Percentiles rank a stretch among this genome's conserved stretches.
phyloP scores from a whole-genome alignment of 202 grass and related monocot genomes.

The Eragrostis tef region DNA sequence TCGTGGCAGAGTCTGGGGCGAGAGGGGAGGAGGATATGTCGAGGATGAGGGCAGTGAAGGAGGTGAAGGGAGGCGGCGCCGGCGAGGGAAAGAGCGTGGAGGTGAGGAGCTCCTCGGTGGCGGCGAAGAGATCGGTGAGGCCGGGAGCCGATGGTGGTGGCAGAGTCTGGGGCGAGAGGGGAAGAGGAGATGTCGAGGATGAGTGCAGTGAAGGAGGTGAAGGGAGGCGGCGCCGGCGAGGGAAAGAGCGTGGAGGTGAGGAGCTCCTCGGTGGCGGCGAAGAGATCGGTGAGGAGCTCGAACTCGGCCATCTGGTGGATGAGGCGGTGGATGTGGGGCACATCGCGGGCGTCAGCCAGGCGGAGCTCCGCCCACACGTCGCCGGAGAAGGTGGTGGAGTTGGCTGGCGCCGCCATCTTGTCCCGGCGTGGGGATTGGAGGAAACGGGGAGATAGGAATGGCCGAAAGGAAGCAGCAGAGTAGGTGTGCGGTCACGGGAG shows the following conservation, averaged over 20 bases:
- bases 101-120: conserved; percentile 47
- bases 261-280: conserved; percentile 57
- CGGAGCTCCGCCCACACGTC: conserved; percentile 77
- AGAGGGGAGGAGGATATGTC: conserved; percentile 9
- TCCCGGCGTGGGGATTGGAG: background rate
- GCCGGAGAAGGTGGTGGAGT: conserved; percentile 47
- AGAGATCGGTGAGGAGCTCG: conserved; percentile 85
- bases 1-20: background rate
- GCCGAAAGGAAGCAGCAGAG: too few species aligned
- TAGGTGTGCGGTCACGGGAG: too few species aligned
- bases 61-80: conserved; percentile 34
- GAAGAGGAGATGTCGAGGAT: conserved; percentile 26
- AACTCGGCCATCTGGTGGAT: conserved; percentile 91
- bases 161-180: background rate
- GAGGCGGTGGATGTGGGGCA: conserved; percentile 73
- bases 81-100: conserved; percentile 39
- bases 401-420: conserved; percentile 60
- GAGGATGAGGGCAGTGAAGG: conserved; percentile 39
- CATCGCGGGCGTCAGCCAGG: conserved; percentile 57
- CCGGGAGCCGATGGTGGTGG: conserved; percentile 35
- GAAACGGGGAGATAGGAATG: background rate
- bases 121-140: conserved; percentile 65
- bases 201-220: conserved; percentile 38
- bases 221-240: conserved; percentile 32
- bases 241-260: conserved; percentile 40